Evolutionary conservation across 257 asterid genomes (phyloP), one percentile per base, ranked within the genome.

Genomic region (Coffea canephora): DNA sequence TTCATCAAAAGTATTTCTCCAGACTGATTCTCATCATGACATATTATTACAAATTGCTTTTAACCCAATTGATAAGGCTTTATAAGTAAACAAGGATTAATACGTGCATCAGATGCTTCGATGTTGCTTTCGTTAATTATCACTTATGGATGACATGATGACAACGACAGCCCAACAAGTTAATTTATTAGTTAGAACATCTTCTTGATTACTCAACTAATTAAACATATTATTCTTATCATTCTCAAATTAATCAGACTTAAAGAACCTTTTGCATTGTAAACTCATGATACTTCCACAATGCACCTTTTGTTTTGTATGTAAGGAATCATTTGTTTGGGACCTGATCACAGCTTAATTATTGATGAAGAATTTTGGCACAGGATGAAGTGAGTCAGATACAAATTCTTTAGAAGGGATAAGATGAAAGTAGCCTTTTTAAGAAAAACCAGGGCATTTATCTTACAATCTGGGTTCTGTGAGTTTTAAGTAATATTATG

Each of bases 181-280:
- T 71, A 45, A 64, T 9, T 64, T 21, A 45, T 71, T 71, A 71
- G 41, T 46, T 71, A 23, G 75, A 71, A 52, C 59, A 43, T 71
- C 61, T 49, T 71, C 23, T 46, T 48, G 59, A 71, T 71, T 71
- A 71, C 61, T 45, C 75, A 64, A n/a, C 41, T 46, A 11, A 31
- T 25, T 3, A 46, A 70, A 71, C 75, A 71, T 46, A 10, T 4
- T 59, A 46, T 71, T 23, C 61, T 71, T n/a, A 71, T 71, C 39
- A 45, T 71, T 71, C 41, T 16, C 12, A 12, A 46, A 23, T 6
- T 23, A 46, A 46, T 70, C 50, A 19, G 27, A 49, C 6, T 43
- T 70, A 71, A n/a, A 45, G 59, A 6, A 71, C 59, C 3, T 18
- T 21, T 46, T 71, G 59, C 18, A 70, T 19, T 70, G 55, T 43